Conservation (phyloP, 2,329 filamentous ascomycete species). For the Elsinoe necatrix region DNA sequence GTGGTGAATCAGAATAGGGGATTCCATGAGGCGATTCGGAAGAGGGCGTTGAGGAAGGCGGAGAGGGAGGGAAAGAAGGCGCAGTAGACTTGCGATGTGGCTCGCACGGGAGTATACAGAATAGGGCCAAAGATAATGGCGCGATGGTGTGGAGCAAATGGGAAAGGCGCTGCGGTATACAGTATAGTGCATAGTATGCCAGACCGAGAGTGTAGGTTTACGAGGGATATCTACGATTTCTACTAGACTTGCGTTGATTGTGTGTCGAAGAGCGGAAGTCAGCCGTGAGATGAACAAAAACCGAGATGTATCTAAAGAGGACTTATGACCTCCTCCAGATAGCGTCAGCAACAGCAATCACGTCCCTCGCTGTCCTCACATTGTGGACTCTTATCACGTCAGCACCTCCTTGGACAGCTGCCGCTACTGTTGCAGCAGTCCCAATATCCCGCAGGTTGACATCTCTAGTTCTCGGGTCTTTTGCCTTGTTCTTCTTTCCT, state of each 20-base stretch:
- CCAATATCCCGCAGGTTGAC: slow-evolving; percentile 48
- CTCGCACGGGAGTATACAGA: no score
- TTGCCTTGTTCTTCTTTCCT: background rate
- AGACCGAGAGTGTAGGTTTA: background rate
- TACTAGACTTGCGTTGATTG: background rate
- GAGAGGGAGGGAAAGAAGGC: slow-evolving; percentile 70
- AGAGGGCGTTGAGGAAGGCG: slow-evolving; percentile 72
- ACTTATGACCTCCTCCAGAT: slow-evolving; percentile 54
- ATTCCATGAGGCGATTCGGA: slow-evolving; percentile 78
- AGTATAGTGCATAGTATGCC: no score
- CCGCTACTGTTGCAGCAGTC: slow-evolving; percentile 79
- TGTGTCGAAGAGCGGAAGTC: background rate
- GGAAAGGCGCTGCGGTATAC: no score
- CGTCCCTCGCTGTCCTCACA: slow-evolving; percentile 44
- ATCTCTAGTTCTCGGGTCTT: background rate
- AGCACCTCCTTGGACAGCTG: slow-evolving; percentile 76
- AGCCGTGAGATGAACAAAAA: no score
- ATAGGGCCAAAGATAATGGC: no score
- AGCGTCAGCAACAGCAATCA: slow-evolving; percentile 88
- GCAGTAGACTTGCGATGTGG: slow-evolving; percentile 10
- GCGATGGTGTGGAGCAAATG: no score
- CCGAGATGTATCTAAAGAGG: no score
- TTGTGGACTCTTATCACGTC: slow-evolving; percentile 93
- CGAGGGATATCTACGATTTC: no score
- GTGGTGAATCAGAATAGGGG: slow-evolving; percentile 53